These are phyloP conservation scores for Globisporangium heterothallicum DNA, from an alignment of 352 stramenopile genomes.

Conservation along the genomic window DNA sequence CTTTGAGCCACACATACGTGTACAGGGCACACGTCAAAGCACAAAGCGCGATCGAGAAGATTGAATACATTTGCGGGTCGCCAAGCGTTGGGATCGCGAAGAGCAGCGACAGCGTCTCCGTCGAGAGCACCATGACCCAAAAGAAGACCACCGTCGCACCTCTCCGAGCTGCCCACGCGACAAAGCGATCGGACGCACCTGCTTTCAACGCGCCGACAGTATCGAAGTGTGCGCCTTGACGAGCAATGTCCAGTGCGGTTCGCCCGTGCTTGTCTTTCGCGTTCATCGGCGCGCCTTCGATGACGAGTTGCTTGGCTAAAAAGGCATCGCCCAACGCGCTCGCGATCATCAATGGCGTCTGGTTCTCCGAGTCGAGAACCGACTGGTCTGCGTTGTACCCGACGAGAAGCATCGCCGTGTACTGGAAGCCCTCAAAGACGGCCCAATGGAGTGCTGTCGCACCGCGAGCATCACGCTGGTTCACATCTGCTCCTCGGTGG, in stretches of 20 bases:
- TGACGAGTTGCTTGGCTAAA: slow-evolving; percentile 76
- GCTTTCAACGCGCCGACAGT: slow-evolving; percentile 60
- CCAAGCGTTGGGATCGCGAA: slow-evolving; percentile 51
- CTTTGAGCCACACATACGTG: slow-evolving; percentile 73
- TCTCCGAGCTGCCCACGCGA: slow-evolving; percentile 54
- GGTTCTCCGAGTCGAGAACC: slow-evolving; percentile 60
- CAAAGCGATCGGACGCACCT: slow-evolving; percentile 57
- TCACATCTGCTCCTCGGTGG: slow-evolving; percentile 53
- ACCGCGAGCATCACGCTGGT: slow-evolving; percentile 58
- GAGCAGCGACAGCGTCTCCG: slow-evolving; percentile 41
- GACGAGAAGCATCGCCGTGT: slow-evolving; percentile 66
- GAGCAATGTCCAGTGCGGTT: slow-evolving; percentile 69
- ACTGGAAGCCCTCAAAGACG: slow-evolving; percentile 83
- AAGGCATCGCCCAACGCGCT: slow-evolving; percentile 74
- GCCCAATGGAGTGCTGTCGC: slow-evolving; percentile 77
- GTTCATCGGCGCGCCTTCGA: slow-evolving; percentile 66
- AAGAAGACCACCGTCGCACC: slow-evolving; percentile 71
- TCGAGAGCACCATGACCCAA: slow-evolving; percentile 47
- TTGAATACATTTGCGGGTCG: slow-evolving; percentile 18
- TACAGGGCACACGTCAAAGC: slow-evolving; percentile 52
- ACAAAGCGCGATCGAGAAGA: slow-evolving; percentile 31
- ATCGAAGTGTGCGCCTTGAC: slow-evolving; percentile 61
- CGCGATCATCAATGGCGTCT: slow-evolving; percentile 82
- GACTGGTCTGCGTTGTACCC: slow-evolving; percentile 37
- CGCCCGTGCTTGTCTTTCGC: slow-evolving; percentile 65